Evolutionary conservation across 257 asterid species (phyloP), one percentile per base, ranked within the genome.

Genomic region (Scutellaria galericulata): DNA sequence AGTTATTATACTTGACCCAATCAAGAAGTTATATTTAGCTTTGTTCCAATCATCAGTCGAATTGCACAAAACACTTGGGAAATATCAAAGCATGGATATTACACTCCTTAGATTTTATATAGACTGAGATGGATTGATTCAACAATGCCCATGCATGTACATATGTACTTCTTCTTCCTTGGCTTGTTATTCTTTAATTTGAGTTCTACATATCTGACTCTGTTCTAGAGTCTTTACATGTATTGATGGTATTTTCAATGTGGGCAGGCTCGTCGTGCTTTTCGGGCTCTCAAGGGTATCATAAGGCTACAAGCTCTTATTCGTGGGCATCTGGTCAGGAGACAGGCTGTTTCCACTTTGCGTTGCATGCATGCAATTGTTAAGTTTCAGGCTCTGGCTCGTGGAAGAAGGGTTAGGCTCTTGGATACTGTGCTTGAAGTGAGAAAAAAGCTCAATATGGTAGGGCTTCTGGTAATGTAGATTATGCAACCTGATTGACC

Each of bases 221-320:
- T 24, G 50, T 68, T 68, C 54, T 6, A 18, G 5, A 5, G 18
- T 24, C 57, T 57, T 48, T 14, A 12, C 66, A 42, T 52, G 58
- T 52, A 35, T 20, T 46, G 51, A 35, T 67, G 14, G 18, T 47
- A 46, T 64, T 52, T 27, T 67, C 66, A 64, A 59, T 51, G 62
- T 76, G 22, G 50, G 37, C 79, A 92, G 97, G 97, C 97, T 83
- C 96, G 97, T 50, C 93, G 98, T 9, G 96, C 98, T 79, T 92
- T 90, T 63, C 79, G 89, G 71, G 95, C 97, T 45, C 97, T 92
- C 48, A 92, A 87, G 88, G 97, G 97, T 53, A 90, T 92, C 72
- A 92, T 90, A 82, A 88, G 97, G 87, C 88, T 92, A 11, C 97
- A 92, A 82, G 98, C 98, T 68, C 91, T 92, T 72, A 90, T 92